Evolutionary conservation across 2,329 filamentous ascomycete species (phyloP).

Genomic region (Fusarium sp.): DNA sequence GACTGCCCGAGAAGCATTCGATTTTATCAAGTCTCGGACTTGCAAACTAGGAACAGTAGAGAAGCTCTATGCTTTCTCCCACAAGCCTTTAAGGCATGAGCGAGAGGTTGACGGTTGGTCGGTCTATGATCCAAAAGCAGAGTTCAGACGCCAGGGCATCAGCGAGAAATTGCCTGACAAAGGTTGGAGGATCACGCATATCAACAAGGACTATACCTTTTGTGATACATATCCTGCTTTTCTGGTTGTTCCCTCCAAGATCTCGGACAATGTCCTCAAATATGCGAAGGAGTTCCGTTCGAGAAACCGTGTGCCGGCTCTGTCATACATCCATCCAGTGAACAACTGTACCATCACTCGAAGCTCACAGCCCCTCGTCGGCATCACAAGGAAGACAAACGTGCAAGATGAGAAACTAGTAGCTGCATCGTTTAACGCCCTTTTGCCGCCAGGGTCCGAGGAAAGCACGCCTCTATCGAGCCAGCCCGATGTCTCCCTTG

Average conservation of each 20-base stretch:
- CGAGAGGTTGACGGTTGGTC: slow-evolving; percentile 81
- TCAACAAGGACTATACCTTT: slow-evolving; percentile 91
- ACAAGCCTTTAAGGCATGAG: slow-evolving; percentile 78
- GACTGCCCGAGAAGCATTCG: slow-evolving; percentile 84
- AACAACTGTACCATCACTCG: slow-evolving; percentile 98
- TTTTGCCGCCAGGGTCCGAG: slow-evolving; percentile 47
- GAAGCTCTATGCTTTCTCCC: slow-evolving; percentile 90
- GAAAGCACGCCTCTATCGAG: slow-evolving; percentile 53
- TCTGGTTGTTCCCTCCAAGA: slow-evolving; percentile 83
- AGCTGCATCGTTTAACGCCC: slow-evolving; percentile 80
- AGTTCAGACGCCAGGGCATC: slow-evolving; percentile 89
- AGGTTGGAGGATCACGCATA: slow-evolving; percentile 88
- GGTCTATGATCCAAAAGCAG: slow-evolving; percentile 83
- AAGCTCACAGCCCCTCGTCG: slow-evolving; percentile 90
- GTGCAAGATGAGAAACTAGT: slow-evolving; percentile 96
- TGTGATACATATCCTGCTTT: slow-evolving; percentile 91
- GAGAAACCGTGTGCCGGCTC: slow-evolving; percentile 83
- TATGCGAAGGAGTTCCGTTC: slow-evolving; percentile 93
- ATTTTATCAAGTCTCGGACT: slow-evolving; percentile 82
- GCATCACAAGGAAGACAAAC: slow-evolving; percentile 86
- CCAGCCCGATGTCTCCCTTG: slow-evolving; percentile 58
- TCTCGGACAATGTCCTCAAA: slow-evolving; percentile 97
- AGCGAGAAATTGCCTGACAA: slow-evolving; percentile 79
- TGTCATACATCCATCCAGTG: slow-evolving; percentile 94
- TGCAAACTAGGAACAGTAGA: slow-evolving; percentile 86